These are phyloP conservation scores for Alnus rubra DNA, from an alignment of 306 rosid species.

Conservation along the genomic window DNA sequence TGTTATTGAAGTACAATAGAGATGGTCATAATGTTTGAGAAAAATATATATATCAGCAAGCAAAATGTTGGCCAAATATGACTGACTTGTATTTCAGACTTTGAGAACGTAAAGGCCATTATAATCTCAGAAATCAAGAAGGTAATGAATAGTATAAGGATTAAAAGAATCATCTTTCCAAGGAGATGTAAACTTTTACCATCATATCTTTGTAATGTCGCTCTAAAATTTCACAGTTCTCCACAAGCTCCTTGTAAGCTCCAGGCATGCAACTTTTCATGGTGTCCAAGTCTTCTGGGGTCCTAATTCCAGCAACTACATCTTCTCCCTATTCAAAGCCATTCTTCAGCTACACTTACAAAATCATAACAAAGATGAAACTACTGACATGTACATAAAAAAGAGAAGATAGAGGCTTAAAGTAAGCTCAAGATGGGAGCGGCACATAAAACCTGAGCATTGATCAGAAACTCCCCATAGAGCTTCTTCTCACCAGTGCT, in stretches of 20 bases:
- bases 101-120: background rate
- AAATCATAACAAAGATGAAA: constrained; percentile 14
- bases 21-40: background rate
- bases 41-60: background rate
- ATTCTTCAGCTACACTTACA: constrained; percentile 24
- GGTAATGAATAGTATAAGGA: background rate
- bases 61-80: background rate
- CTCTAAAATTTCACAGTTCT: constrained; percentile 91
- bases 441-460: constrained; percentile 76
- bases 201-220: constrained; percentile 96
- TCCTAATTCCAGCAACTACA: constrained; percentile 97
- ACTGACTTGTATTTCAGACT: constrained; percentile 2
- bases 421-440: constrained; percentile 27
- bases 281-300: constrained; percentile 79
- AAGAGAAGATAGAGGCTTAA: constrained; percentile 18
- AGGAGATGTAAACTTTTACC: constrained; percentile 42
- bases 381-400: background rate
- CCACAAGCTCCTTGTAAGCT: constrained; percentile 86
- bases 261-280: constrained; percentile 89
- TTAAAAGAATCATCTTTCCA: constrained; percentile 1
- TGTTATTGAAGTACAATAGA: background rate
- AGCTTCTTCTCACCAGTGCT: constrained; percentile 96
- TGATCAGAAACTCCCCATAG: constrained; percentile 90
- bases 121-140: background rate
- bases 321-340: constrained; percentile 80